phyloP scores from a whole-genome alignment of 202 grass and related monocot species.

The Setaria italica region DNA sequence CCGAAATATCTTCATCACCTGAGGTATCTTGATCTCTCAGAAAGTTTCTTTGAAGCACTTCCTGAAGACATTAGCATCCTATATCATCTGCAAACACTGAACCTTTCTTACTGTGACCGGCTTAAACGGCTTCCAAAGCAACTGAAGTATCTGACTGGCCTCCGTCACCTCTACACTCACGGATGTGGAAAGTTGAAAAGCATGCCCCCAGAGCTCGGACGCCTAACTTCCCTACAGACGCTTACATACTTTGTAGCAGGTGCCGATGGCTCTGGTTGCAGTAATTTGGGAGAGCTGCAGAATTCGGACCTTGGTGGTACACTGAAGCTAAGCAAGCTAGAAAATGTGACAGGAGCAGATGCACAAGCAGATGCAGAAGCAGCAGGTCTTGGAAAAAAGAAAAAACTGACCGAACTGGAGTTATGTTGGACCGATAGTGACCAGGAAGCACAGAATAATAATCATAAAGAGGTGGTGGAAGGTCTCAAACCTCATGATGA shows the following conservation, averaged over 20 bases:
- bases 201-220: neutral
- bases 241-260: slow-evolving; percentile 19
- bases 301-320: neutral
- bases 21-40: slow-evolving; percentile 32
- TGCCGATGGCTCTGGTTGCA: neutral
- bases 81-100: slow-evolving; percentile 37
- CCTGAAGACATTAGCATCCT: slow-evolving; percentile 35
- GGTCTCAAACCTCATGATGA: neutral
- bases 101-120: fast-evolving
- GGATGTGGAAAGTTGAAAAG: fast-evolving
- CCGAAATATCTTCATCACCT: slow-evolving; percentile 34
- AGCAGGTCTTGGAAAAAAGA: neutral
- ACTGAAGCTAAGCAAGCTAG: neutral
- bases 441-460: neutral
- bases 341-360: neutral
- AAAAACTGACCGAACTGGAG: neutral
- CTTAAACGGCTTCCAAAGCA: neutral
- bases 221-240: slow-evolving; percentile 1
- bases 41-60: fast-evolving
- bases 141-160: slow-evolving; percentile 47
- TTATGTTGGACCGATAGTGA: neutral
- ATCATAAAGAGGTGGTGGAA: neutral
- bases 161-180: slow-evolving; percentile 43
- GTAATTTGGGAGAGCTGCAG: neutral
- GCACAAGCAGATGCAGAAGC: neutral